Conservation (phyloP, 176 grass and related monocot species). For the Musa itinerans region DNA sequence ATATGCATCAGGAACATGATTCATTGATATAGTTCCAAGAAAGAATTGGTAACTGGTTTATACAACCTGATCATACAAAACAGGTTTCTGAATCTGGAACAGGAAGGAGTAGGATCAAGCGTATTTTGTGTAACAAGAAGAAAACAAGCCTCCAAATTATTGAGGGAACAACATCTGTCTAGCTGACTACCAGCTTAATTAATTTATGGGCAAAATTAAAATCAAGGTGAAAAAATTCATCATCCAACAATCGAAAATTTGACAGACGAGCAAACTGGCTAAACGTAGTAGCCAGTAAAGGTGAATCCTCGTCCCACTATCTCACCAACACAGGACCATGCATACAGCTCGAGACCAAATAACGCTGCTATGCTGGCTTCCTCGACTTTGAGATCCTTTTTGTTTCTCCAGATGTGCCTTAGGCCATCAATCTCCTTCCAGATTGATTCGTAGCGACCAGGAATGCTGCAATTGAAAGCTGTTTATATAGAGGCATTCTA, state of each 20-base stretch:
- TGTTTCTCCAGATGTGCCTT: conserved; percentile 56
- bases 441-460: conserved; percentile 56
- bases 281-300: conserved; percentile 75
- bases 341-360: conserved; percentile 81
- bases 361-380: conserved; percentile 57
- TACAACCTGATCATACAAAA: neutral
- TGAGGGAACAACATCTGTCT: neutral
- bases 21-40: neutral
- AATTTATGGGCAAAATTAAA: conserved; percentile 15
- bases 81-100: neutral
- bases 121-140: neutral
- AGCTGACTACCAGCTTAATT: conserved; percentile 7
- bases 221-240: neutral
- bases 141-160: conserved; percentile 13
- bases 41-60: neutral
- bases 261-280: neutral
- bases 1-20: neutral
- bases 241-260: neutral
- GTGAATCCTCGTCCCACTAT: conserved; percentile 74
- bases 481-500: neutral
- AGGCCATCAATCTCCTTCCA: conserved; percentile 66
- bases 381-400: conserved; percentile 53
- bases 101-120: neutral
- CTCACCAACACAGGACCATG: conserved; percentile 67
- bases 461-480: conserved; percentile 38